phyloP scores from a whole-genome alignment of 139 green algal genomes.

The Chlorella sp. region DNA sequence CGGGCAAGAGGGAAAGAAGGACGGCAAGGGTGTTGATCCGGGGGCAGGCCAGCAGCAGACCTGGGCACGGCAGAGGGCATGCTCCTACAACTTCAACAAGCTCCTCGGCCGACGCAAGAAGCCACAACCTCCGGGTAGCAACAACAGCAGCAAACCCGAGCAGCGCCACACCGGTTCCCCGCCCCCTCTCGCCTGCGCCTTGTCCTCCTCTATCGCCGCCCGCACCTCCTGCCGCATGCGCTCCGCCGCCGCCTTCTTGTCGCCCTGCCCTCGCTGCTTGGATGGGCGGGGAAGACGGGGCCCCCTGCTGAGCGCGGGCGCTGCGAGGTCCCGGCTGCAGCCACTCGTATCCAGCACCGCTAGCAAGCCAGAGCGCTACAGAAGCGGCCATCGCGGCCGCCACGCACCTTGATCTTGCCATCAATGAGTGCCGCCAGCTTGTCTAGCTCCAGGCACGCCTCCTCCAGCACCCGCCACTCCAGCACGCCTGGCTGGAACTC shows the following conservation, averaged over 20 bases:
- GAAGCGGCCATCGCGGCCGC: not conserved
- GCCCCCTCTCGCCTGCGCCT: not conserved
- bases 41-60: not conserved
- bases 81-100: not conserved
- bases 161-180: not conserved
- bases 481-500: conserved; percentile 38
- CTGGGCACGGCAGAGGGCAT: not conserved
- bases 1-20: not conserved
- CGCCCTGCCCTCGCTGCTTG: conserved; percentile 15
- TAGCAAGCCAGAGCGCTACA: not conserved
- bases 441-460: conserved; percentile 38
- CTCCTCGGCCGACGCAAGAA: not conserved
- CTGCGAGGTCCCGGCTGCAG: too few species aligned
- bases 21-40: not conserved
- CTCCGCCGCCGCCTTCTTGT: conserved; percentile 22
- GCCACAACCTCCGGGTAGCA: not conserved
- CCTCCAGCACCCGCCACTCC: conserved; percentile 40
- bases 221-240: conserved; percentile 18
- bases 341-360: too few species aligned
- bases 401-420: conserved; percentile 10
- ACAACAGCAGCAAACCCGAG: not conserved
- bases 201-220: conserved; percentile 23
- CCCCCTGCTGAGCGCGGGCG: too few species aligned
- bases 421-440: conserved; percentile 31
- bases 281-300: too few species aligned